Evolutionary conservation across 345 rosid genomes (phyloP), one percentile per base, ranked within the genome.

Genomic region (Brassica incana): DNA sequence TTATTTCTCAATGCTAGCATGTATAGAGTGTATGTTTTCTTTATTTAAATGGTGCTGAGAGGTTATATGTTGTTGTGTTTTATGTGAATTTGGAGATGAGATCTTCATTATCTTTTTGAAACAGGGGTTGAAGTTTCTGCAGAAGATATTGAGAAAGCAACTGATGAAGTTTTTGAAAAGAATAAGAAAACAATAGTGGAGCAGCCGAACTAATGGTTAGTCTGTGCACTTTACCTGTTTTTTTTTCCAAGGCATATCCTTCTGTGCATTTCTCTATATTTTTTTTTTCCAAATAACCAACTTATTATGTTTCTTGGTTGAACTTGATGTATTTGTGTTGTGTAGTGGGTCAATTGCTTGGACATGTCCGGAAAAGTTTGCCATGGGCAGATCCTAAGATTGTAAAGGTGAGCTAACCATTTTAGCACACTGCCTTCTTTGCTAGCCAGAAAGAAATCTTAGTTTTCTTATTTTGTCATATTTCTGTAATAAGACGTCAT

Each of bases 51-150:
- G 8, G 7, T 38, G 10, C 48, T 40, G 9, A 3, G 48, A 40
- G 48, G 12, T 40, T 8, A 8, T 9, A 40, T 40, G n/a, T 50
- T 50, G 58, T n/a, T 45, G 1, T 45, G 48, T 50, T 74, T 80
- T 80, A 48, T 70, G 29, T 65, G 64, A 25, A 32, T 63, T 58
- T 76, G 60, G 45, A 54, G 65, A 50, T 81, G 71, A 59, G 76
- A 74, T 62, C 61, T 78, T 74, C 45, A 9, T 72, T 75, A n/a
- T 58, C 0, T 16, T 48, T 73, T 83, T 77, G 83, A 59, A 73
- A 75, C 87, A 93, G 98, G 97, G 48, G 84, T 93, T 83, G 97
- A 91, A 83, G 95, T 96, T 43, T 86, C 95, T 9, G 52, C 56
- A 0, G 92, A 89, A 80, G 99, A 93, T 70, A 89, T 93, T 76